Evolutionary conservation across 495 filamentous ascomycete genomes (phyloP).

Genomic region (Paragyromitra xinjiangensis): DNA sequence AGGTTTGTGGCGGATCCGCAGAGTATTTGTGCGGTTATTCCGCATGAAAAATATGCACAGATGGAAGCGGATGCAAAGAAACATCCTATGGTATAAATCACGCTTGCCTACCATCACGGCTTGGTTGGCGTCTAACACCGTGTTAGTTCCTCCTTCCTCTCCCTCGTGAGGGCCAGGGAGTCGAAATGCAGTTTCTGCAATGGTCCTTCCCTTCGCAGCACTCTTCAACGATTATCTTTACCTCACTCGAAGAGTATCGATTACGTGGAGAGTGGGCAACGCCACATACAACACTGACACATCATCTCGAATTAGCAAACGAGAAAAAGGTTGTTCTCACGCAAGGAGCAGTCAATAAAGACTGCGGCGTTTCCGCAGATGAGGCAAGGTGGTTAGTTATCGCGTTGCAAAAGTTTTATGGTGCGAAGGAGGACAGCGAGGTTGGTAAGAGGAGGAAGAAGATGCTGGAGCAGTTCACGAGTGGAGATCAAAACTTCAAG

Average conservation of each 20-base stretch:
- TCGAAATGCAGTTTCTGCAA: conserved; percentile 84
- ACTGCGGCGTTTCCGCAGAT: conserved; percentile 76
- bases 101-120: no score
- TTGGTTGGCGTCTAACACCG: background rate
- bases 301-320: conserved; percentile 80
- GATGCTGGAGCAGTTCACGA: conserved; percentile 54
- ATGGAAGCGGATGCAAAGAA: conserved; percentile 73
- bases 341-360: conserved; percentile 79
- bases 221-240: conserved; percentile 88
- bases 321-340: conserved; percentile 81
- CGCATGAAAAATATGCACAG: conserved; percentile 71
- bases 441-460: conserved; percentile 61
- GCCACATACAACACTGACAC: conserved; percentile 92
- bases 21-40: conserved; percentile 84
- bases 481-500: conserved; percentile 13
- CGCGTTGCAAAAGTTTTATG: conserved; percentile 95
- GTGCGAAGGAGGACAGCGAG: conserved; percentile 65
- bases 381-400: conserved; percentile 91
- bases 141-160: conserved; percentile 81
- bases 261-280: conserved; percentile 84
- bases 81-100: conserved; percentile 68
- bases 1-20: conserved; percentile 74
- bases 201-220: conserved; percentile 73
- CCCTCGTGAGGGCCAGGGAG: conserved; percentile 73
- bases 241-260: conserved; percentile 89